phyloP scores from a whole-genome alignment of 108 stramenopile species.

The Cyclotella atomus region DNA sequence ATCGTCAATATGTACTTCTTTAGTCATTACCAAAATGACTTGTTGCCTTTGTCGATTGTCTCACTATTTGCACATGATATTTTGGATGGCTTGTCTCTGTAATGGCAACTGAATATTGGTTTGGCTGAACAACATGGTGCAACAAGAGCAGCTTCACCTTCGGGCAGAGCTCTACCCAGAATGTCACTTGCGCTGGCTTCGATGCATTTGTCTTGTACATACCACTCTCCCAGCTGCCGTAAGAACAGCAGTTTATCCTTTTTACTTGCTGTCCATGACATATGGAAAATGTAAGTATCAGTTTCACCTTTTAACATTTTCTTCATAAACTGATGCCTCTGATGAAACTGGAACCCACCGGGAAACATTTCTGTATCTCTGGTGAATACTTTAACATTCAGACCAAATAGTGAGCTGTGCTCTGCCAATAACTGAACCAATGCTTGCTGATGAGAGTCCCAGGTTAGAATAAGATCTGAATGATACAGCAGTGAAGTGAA shows the following conservation, averaged over 20 bases:
- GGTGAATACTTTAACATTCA: conserved; percentile 73
- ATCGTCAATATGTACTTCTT: no score
- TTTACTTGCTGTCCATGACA: conserved; percentile 64
- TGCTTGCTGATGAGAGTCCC: conserved; percentile 78
- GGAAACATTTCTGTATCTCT: conserved; percentile 71
- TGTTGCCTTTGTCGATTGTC: conserved; percentile 42
- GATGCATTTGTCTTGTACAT: conserved; percentile 68
- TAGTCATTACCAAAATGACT: conserved; percentile 63
- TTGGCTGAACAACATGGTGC: conserved; percentile 57
- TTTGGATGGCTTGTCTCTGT: conserved; percentile 73
- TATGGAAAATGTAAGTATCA: conserved; percentile 53
- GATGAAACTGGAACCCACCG: conserved; percentile 59
- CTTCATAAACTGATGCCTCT: conserved; percentile 48
- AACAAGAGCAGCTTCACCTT: conserved; percentile 18
- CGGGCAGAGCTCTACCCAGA: conserved; percentile 1
- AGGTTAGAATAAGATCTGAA: conserved; percentile 67
- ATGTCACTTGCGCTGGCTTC: conserved; percentile 41
- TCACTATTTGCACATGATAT: conserved; percentile 55
- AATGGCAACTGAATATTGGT: conserved; percentile 69
- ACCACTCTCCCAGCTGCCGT: conserved; percentile 83
- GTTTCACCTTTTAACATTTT: conserved; percentile 45
- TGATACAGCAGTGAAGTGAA: conserved; percentile 62
- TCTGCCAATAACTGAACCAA: conserved; percentile 70
- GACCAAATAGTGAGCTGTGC: conserved; percentile 69
- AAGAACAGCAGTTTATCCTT: conserved; percentile 82